These are phyloP conservation scores for Cornus kousa DNA, from an alignment of 148 eudicot genomes.

Conservation along the genomic window DNA sequence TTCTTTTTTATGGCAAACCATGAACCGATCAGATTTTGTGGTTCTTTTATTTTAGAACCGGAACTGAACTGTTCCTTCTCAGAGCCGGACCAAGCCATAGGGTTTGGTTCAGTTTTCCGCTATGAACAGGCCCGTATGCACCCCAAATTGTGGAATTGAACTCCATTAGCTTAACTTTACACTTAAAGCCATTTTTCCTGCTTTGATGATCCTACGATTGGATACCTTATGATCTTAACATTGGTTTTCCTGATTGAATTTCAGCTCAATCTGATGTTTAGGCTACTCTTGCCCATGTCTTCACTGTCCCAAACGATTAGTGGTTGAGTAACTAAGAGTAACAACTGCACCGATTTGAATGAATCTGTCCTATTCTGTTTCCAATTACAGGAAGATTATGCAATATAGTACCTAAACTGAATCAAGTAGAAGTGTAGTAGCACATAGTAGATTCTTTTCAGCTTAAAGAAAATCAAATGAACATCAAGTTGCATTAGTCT, in stretches of 20 bases:
- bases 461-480: conserved; percentile 13
- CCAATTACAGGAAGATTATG: neutral
- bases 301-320: neutral
- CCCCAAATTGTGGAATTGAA: neutral
- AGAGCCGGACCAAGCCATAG: too few relatives aligned
- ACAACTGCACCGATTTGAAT: neutral
- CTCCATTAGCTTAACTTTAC: neutral
- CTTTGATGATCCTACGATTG: neutral
- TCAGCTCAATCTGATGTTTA: neutral
- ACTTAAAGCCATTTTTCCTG: neutral
- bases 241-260: neutral
- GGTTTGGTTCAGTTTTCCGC: too few relatives aligned
- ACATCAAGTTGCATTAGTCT: conserved; percentile 11
- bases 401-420: neutral
- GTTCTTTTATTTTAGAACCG: too few relatives aligned
- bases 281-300: neutral
- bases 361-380: neutral
- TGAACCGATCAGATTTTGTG: too few relatives aligned
- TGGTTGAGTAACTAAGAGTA: neutral
- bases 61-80: too few relatives aligned
- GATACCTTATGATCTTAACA: neutral
- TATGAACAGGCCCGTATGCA: too few relatives aligned
- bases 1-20: too few relatives aligned
- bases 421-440: conserved; percentile 6
- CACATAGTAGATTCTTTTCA: neutral